Percentiles rank a stretch among this genome's conserved stretches.
Conservation (phyloP, 352 stramenopile species). For the Pythium chondricola region DNA sequence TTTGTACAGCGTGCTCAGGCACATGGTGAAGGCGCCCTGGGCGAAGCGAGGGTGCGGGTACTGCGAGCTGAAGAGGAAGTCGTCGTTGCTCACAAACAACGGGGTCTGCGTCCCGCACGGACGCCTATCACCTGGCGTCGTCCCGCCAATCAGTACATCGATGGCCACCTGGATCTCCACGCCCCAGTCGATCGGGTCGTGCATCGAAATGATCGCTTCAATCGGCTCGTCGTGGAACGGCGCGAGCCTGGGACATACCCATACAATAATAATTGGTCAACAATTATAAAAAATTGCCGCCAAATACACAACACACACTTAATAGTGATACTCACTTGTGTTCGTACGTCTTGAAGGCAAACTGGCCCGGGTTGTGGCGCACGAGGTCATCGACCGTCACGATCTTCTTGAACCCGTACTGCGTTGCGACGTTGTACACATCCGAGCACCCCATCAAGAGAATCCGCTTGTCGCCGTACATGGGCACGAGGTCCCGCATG, state of each 20-base stretch:
- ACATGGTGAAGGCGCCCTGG: slow-evolving; percentile 76
- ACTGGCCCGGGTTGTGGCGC: slow-evolving; percentile 66
- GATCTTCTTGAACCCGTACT: slow-evolving; percentile 84
- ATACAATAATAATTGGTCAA: no score
- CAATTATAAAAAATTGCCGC: no score
- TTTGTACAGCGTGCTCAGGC: slow-evolving; percentile 70
- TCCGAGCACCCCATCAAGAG: slow-evolving; percentile 84
- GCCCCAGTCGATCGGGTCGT: slow-evolving; percentile 88
- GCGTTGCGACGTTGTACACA: slow-evolving; percentile 54
- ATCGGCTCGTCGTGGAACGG: slow-evolving; percentile 71
- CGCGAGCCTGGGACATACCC: no score
- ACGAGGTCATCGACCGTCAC: slow-evolving; percentile 70
- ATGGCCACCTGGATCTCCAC: slow-evolving; percentile 83
- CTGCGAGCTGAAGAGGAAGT: slow-evolving; percentile 83
- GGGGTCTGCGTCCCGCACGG: slow-evolving; percentile 58
- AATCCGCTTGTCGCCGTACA: slow-evolving; percentile 68
- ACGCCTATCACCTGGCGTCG: slow-evolving; percentile 56
- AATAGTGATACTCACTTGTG: no score
- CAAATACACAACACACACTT: no score
- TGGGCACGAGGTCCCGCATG: slow-evolving; percentile 72
- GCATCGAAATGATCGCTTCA: slow-evolving; percentile 86
- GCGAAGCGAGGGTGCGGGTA: slow-evolving; percentile 81
- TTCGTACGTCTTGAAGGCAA: slow-evolving; percentile 71
- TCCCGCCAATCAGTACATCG: slow-evolving; percentile 82
- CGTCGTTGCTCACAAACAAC: slow-evolving; percentile 84